Percentiles rank a stretch among this genome's conserved stretches.
Conservation (phyloP, 371 early-diverging fungal genomes). For the Zychaea mexicana region DNA sequence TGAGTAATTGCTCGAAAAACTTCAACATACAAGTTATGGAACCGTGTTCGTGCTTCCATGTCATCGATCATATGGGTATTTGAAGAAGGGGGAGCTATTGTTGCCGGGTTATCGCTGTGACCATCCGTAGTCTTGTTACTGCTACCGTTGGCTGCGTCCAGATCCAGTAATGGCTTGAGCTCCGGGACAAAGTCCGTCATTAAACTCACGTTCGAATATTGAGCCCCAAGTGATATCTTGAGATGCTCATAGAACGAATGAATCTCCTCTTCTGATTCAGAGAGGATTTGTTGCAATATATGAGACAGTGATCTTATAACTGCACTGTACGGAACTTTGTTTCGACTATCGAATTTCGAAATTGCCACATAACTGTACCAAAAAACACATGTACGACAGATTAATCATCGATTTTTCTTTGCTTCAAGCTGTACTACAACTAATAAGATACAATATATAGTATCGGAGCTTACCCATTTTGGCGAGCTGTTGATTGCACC, state of each 20-base stretch:
- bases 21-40: slow-evolving; percentile 44
- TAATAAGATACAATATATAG: not conserved
- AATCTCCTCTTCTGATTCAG: slow-evolving; percentile 45
- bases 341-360: slow-evolving; percentile 42
- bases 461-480: slow-evolving; percentile 32
- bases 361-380: slow-evolving; percentile 38
- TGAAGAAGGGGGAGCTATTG: too few relatives aligned
- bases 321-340: slow-evolving; percentile 41
- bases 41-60: slow-evolving; percentile 39
- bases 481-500: slow-evolving; percentile 39
- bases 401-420: not conserved
- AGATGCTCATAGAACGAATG: slow-evolving; percentile 35
- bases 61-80: slow-evolving; percentile 24
- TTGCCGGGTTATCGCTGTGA: slow-evolving; percentile 15
- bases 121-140: not conserved
- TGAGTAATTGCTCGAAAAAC: slow-evolving; percentile 42
- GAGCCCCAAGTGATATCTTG: slow-evolving; percentile 31
- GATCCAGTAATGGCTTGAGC: slow-evolving; percentile 33
- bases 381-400: not conserved
- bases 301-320: slow-evolving; percentile 41
- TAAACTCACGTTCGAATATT: slow-evolving; percentile 35
- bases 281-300: slow-evolving; percentile 45
- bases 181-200: slow-evolving; percentile 46
- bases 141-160: not conserved
- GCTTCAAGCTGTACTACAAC: not conserved